phyloP scores from a whole-genome alignment of 2,329 filamentous ascomycete genomes.

The Knufia petricola region DNA sequence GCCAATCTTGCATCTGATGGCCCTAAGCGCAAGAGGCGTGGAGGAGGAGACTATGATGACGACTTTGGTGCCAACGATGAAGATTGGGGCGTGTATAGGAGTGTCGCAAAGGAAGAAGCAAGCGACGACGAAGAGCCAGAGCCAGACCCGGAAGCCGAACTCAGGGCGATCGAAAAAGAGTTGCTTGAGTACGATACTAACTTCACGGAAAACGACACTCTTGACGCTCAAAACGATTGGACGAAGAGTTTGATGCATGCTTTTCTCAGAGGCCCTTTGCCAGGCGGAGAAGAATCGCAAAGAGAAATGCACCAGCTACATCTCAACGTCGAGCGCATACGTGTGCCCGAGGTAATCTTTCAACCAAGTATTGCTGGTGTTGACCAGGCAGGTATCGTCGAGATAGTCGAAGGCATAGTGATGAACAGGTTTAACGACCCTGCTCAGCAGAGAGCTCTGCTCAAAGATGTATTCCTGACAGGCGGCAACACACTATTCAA shows the following conservation, averaged over 20 bases:
- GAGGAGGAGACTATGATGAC: constrained; percentile 80
- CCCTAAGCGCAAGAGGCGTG: constrained; percentile 70
- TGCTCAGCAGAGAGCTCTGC: constrained; percentile 55
- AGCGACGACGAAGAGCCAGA: constrained; percentile 81
- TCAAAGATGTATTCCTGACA: constrained; percentile 84
- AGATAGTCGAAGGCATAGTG: constrained; percentile 84
- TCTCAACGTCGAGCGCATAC: constrained; percentile 91
- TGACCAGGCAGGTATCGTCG: constrained; percentile 86
- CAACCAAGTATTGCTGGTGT: constrained; percentile 84
- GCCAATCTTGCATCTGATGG: constrained; percentile 89
- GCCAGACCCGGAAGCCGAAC: constrained; percentile 66
- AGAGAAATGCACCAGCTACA: constrained; percentile 80
- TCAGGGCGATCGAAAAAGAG: constrained; percentile 73
- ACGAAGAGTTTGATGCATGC: constrained; percentile 83
- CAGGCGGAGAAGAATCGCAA: constrained; percentile 71
- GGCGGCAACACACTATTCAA: constrained; percentile 84
- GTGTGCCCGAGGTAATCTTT: constrained; percentile 87
- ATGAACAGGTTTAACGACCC: constrained; percentile 61
- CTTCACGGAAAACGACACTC: constrained; percentile 86
- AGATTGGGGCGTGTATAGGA: constrained; percentile 94
- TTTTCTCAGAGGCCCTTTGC: constrained; percentile 77
- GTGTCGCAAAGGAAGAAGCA: constrained; percentile 72
- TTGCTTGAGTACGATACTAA: constrained; percentile 75
- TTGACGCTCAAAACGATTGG: constrained; percentile 91
- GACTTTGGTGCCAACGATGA: constrained; percentile 95